A percentile compares a stretch with the other conserved stretches of the same genome.
Evolutionary conservation across 352 stramenopile species (phyloP).

Genomic region (Phytophthora boehmeriae): DNA sequence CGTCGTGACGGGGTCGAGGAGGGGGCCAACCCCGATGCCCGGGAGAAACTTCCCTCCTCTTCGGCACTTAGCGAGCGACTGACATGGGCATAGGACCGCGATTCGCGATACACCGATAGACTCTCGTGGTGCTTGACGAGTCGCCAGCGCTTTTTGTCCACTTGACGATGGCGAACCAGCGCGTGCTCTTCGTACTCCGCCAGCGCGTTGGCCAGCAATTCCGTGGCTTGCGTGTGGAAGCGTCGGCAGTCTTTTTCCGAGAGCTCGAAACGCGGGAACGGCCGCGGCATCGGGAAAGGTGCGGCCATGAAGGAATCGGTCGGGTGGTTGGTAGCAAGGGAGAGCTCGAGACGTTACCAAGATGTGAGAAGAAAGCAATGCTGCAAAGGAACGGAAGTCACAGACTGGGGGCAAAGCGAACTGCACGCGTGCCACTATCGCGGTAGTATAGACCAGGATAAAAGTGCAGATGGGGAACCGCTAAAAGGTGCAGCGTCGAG

Average conservation of each 20-base stretch:
- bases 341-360: constrained; percentile 24
- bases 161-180: constrained; percentile 33
- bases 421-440: background rate
- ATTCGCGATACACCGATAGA: constrained; percentile 40
- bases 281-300: constrained; percentile 31
- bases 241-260: constrained; percentile 25
- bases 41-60: constrained; percentile 28
- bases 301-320: constrained; percentile 22
- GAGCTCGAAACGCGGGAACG: constrained; percentile 38
- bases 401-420: constrained; percentile 26
- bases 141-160: constrained; percentile 45
- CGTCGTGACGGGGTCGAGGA: constrained; percentile 1
- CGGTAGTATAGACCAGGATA: too few relatives aligned
- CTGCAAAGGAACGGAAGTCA: constrained; percentile 27
- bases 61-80: constrained; percentile 27
- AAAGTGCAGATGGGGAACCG: too few relatives aligned
- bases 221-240: constrained; percentile 41
- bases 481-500: too few relatives aligned
- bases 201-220: constrained; percentile 34
- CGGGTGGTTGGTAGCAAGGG: constrained; percentile 17
- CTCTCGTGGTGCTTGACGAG: constrained; percentile 37
- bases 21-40: constrained; percentile 10
- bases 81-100: constrained; percentile 20
- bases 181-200: constrained; percentile 43
- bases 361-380: constrained; percentile 26